Conservation (phyloP, 345 rosid genomes). For the Salix suchowensis region DNA sequence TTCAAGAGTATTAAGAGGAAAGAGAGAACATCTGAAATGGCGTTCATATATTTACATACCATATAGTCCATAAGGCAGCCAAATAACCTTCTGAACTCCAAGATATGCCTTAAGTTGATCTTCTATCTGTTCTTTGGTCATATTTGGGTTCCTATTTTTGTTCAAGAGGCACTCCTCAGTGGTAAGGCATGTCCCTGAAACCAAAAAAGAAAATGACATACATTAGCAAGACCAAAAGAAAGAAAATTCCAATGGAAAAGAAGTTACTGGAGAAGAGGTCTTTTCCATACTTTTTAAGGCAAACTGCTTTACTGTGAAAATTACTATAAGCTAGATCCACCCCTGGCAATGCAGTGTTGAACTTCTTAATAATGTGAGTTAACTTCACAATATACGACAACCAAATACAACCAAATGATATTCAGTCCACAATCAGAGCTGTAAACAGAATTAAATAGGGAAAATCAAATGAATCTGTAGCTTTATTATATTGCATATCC, state of each 20-base stretch:
- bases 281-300: not conserved
- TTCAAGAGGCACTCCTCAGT: too few species aligned
- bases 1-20: constrained; percentile 1
- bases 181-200: too few species aligned
- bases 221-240: too few species aligned
- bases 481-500: not conserved
- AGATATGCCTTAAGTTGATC: too few species aligned
- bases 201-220: too few species aligned
- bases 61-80: too few species aligned
- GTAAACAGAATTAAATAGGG: not conserved
- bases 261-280: not conserved
- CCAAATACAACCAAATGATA: not conserved
- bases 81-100: too few species aligned
- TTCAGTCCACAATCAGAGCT: not conserved
- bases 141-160: too few species aligned
- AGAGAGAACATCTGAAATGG: not conserved
- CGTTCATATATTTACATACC: too few species aligned
- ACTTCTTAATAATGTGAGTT: not conserved
- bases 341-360: not conserved
- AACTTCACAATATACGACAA: not conserved
- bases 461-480: not conserved
- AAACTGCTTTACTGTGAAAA: too few species aligned
- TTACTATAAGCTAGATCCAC: not conserved
- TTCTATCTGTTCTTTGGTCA: too few species aligned
- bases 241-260: not conserved